Percentiles rank a stretch among this genome's conserved stretches.
Evolutionary conservation across 1,284 basidiomycete species (phyloP).

Genomic region (Ceratobasidium sp.): DNA sequence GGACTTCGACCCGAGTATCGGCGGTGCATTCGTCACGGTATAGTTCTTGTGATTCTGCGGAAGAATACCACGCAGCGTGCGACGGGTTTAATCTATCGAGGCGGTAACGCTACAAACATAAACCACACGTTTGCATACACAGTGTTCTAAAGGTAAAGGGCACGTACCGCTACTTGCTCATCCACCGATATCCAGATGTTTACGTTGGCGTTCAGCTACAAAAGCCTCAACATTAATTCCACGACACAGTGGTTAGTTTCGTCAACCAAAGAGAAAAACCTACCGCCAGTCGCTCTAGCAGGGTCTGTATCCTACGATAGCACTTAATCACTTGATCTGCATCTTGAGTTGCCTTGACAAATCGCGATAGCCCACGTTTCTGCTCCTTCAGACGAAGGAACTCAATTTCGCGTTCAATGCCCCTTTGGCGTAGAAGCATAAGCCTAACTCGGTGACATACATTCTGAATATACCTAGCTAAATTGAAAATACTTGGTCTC

Average conservation of each 20-base stretch:
- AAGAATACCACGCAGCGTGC: slow-evolving; percentile 14
- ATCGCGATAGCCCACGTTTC: no score
- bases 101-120: background rate
- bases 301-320: slow-evolving; percentile 6
- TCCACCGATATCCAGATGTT: slow-evolving; percentile 1
- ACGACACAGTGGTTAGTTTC: background rate
- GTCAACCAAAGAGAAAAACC: no score
- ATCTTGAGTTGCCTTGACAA: background rate
- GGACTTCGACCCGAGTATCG: slow-evolving; percentile 32
- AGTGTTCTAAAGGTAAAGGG: background rate
- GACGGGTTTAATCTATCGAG: background rate
- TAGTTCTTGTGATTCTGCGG: background rate
- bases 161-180: slow-evolving; percentile 19
- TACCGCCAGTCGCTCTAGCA: slow-evolving; percentile 1
- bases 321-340: background rate
- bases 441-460: background rate
- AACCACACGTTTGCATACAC: background rate
- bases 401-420: background rate
- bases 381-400: background rate
- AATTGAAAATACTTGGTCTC: background rate
- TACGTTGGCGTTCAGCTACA: slow-evolving; percentile 29
- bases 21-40: slow-evolving; percentile 18
- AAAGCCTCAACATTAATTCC: background rate
- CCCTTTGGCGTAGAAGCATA: background rate
- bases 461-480: background rate